Base-by-base conservation (phyloP, 306 rosid genomes). In the Quercus alba region DNA sequence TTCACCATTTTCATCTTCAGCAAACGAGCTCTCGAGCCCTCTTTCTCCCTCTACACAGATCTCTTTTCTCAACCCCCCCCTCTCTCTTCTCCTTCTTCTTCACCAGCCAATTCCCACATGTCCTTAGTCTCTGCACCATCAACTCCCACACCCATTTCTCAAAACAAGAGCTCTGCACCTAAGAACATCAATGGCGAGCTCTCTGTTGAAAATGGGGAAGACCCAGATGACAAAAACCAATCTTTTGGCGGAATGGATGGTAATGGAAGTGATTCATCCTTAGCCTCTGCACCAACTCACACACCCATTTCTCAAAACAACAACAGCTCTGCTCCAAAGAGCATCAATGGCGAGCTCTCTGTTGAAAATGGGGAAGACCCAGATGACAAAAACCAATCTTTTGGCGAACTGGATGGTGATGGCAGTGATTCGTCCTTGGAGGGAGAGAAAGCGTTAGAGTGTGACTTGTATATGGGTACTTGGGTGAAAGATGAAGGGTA, bases 401-500 rank as follows among this genome's bases (percentile, higher is more conserved):
- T 81, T 52, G 82, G 18, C 33, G 49, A 54, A 49, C 69, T 38
- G 74, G 86, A 17, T 66, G 86, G 64, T 68, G n/a, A 70, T 55
- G 76, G 31, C 3, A 77, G 20, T 51, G 78, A 80, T 79, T 77
- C 35, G 20, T 25, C 59, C n/a, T 14, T 14, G 76, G 73, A 57
- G 14, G 75, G 79, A 56, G 25, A 30, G 59, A 54, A 78, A 70
- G 17, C 17, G 17, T 49, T 13, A 3, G 73, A 87, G 20, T 96
- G 99, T 56, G 97, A 96, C 86, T 82, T 96, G 78, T 90, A 78
- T 84, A 76, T 55, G 76, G 97, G 98, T 54, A 87, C 87, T 28
- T 96, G 97, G 99, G 93, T 96, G 73, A 89, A 63, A 80, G 97
- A 95, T 74, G 89, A 89, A 18, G 73, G 70, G 19, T 87, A 93